Evolutionary conservation across 768 basidiomycete species (phyloP).

Genomic region (Fibroporia radiculosa): DNA sequence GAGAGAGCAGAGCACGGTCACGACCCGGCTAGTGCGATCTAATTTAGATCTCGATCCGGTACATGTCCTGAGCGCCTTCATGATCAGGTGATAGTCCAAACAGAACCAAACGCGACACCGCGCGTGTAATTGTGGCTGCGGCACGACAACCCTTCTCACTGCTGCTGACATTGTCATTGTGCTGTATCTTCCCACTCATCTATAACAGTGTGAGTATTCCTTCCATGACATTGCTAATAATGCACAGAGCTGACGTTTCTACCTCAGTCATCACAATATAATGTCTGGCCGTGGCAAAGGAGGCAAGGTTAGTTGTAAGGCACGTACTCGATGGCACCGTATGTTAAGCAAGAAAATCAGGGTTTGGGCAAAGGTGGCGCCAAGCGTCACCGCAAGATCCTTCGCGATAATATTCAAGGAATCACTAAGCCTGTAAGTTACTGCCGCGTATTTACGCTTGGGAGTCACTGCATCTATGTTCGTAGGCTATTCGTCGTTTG

Average conservation of each 20-base stretch:
- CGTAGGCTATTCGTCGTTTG: constrained; percentile 36
- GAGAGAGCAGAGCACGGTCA: too few species aligned
- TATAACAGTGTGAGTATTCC: too few species aligned
- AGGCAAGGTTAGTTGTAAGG: constrained; percentile 45
- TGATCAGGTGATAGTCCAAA: neutral
- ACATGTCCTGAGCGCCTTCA: too few species aligned
- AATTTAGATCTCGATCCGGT: too few species aligned
- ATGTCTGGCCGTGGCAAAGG: constrained; percentile 81
- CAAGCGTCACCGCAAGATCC: constrained; percentile 75
- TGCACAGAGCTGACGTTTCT: too few species aligned
- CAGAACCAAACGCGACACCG: neutral
- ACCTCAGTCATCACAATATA: too few species aligned
- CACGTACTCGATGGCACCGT: neutral
- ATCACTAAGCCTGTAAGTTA: constrained; percentile 50
- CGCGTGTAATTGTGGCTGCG: too few species aligned
- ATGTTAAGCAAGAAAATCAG: constrained; percentile 23
- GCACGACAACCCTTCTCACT: too few species aligned
- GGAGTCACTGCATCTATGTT: neutral
- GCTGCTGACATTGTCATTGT: too few species aligned
- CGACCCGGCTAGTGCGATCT: too few species aligned
- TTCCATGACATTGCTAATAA: too few species aligned
- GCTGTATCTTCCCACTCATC: too few species aligned
- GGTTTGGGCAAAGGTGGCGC: constrained; percentile 76
- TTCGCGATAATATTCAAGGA: constrained; percentile 79
- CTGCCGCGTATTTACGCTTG: neutral